Evolutionary conservation across 177 flowering plant species (phyloP).

Genomic region (Tripterygium wilfordii): DNA sequence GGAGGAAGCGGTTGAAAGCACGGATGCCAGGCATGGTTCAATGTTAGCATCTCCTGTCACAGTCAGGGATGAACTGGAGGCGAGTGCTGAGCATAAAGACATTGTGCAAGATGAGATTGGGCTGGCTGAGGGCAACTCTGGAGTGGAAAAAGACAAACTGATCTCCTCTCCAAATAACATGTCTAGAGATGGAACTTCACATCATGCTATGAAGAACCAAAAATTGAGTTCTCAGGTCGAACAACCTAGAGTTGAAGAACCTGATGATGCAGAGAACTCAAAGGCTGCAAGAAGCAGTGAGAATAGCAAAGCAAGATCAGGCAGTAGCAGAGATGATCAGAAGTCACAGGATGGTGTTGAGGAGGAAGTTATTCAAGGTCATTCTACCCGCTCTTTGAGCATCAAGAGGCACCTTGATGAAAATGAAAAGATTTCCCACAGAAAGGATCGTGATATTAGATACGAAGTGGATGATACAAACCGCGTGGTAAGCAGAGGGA

Average conservation of each 20-base stretch:
- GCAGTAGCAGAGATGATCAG: slow-evolving; percentile 59
- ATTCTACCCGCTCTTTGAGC: slow-evolving; percentile 26
- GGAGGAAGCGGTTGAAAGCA: slow-evolving; percentile 48
- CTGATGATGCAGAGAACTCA: slow-evolving; percentile 52
- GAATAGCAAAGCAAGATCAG: slow-evolving; percentile 75
- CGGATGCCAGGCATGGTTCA: slow-evolving; percentile 25
- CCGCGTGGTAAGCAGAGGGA: slow-evolving; percentile 37
- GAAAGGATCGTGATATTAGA: slow-evolving; percentile 50
- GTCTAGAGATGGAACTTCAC: slow-evolving; percentile 23
- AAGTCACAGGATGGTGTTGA: slow-evolving; percentile 55
- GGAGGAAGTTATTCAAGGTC: slow-evolving; percentile 75
- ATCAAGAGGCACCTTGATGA: slow-evolving; percentile 40
- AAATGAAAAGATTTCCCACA: slow-evolving; percentile 39
- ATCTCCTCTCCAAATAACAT: slow-evolving; percentile 13
- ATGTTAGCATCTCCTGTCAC: slow-evolving; percentile 30
- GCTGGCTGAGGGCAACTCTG: slow-evolving; percentile 31
- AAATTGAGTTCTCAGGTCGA: slow-evolving; percentile 31
- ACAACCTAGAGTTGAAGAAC: slow-evolving; percentile 24
- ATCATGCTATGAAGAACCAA: slow-evolving; percentile 31
- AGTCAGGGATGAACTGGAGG: slow-evolving; percentile 30
- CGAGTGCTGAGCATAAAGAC: slow-evolving; percentile 37
- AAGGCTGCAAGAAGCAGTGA: slow-evolving; percentile 72
- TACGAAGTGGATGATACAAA: slow-evolving; percentile 50
- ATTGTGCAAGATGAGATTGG: slow-evolving; percentile 29
- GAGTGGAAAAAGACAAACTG: slow-evolving; percentile 40